Evolutionary conservation across 108 stramenopile species (phyloP).

Genomic region (Stephanodiscus minutulus): DNA sequence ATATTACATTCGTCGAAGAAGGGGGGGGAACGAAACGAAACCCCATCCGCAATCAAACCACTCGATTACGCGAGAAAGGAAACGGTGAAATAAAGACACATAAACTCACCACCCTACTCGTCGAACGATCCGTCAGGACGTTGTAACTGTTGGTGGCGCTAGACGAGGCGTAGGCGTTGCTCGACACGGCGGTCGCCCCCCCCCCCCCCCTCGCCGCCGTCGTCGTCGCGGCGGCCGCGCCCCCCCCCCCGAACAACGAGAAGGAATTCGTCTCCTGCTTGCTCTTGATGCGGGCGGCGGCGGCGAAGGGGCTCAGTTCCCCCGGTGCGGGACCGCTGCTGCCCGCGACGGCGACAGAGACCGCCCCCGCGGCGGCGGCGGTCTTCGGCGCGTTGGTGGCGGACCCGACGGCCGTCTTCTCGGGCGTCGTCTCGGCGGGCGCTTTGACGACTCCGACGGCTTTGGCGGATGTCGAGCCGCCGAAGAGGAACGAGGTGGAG

Average conservation of each 20-base stretch:
- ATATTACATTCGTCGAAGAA: too few species aligned
- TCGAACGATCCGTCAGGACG: conserved; percentile 74
- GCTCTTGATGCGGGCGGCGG: conserved; percentile 25
- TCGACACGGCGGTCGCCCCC: conserved; percentile 13
- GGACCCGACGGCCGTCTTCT: neutral
- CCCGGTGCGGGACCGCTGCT: conserved; percentile 23
- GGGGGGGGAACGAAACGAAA: too few species aligned
- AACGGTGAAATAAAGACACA: too few species aligned
- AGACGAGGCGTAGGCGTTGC: conserved; percentile 71
- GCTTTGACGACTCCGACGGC: neutral
- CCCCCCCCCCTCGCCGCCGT: neutral
- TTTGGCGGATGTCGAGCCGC: conserved; percentile 5
- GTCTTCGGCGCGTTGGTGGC: neutral
- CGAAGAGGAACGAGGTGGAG: conserved; percentile 46
- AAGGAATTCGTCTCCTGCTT: conserved; percentile 19
- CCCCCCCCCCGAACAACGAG: conserved; percentile 1
- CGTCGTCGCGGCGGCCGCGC: neutral
- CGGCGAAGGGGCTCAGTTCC: neutral
- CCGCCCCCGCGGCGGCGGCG: conserved; percentile 6
- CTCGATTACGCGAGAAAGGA: neutral
- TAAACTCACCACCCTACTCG: conserved; percentile 55
- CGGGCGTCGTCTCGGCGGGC: neutral
- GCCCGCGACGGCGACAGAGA: neutral
- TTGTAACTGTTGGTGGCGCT: conserved; percentile 67
- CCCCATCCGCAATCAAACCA: neutral